phyloP scores from a whole-genome alignment of 2,329 filamentous ascomycete species.

The Aspergillus glaucus region DNA sequence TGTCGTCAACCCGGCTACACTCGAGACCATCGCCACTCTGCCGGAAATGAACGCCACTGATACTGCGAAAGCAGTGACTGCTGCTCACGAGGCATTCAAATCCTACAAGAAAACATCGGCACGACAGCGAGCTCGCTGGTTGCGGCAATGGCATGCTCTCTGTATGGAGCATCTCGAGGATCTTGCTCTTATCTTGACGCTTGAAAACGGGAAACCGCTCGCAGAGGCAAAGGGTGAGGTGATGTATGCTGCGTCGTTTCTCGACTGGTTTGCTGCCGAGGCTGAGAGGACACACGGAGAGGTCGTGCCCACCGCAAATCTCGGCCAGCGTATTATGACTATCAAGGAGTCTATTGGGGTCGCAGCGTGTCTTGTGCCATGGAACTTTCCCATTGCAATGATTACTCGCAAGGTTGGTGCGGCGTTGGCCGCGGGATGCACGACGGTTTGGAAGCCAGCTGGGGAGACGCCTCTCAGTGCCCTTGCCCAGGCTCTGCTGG shows the following conservation, averaged over 20 bases:
- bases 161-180: slow-evolving; percentile 51
- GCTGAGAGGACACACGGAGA: slow-evolving; percentile 46
- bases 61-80: slow-evolving; percentile 1
- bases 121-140: slow-evolving; percentile 9
- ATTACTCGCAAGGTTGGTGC: slow-evolving; percentile 41
- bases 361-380: slow-evolving; percentile 76
- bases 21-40: slow-evolving; percentile 5
- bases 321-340: slow-evolving; percentile 52
- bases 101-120: slow-evolving; percentile 3
- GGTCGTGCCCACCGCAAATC: slow-evolving; percentile 62
- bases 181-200: slow-evolving; percentile 45
- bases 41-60: slow-evolving; percentile 5
- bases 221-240: slow-evolving; percentile 46
- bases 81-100: slow-evolving; percentile 3
- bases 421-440: slow-evolving; percentile 34
- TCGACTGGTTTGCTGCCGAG: slow-evolving; percentile 49
- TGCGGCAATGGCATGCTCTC: slow-evolving; percentile 52
- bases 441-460: slow-evolving; percentile 30
- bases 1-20: slow-evolving; percentile 6
- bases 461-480: slow-evolving; percentile 27
- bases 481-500: slow-evolving; percentile 20
- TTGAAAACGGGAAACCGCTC: slow-evolving; percentile 57
- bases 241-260: slow-evolving; percentile 44
- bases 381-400: slow-evolving; percentile 81
- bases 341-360: slow-evolving; percentile 79